Evolutionary conservation across 1,139 yeast genomes (phyloP).

Genomic region (Kurtzmaniella quercitrusa): DNA sequence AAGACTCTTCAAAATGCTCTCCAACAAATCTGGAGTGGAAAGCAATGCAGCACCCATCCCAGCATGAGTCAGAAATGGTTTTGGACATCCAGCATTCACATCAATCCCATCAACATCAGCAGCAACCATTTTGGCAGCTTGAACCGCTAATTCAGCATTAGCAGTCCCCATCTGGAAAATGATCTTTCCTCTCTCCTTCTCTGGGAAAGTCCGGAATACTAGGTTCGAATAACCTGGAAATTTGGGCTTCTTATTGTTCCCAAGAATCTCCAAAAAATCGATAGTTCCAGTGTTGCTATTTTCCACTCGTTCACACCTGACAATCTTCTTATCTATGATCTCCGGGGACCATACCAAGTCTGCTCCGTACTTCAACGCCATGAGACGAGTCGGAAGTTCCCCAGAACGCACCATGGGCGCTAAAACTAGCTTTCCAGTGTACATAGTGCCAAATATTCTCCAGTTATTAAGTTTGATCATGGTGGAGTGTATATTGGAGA

Average conservation of each 20-base stretch:
- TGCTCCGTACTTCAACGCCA: slow-evolving; percentile 80
- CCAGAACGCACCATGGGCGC: slow-evolving; percentile 98
- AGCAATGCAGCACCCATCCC: slow-evolving; percentile 98
- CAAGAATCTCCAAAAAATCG: slow-evolving; percentile 44
- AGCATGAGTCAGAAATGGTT: slow-evolving; percentile 78
- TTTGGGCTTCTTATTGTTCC: slow-evolving; percentile 25
- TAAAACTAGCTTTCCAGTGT: slow-evolving; percentile 69
- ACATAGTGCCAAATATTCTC: slow-evolving; percentile 15
- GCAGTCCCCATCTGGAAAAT: slow-evolving; percentile 92
- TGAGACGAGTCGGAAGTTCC: slow-evolving; percentile 81
- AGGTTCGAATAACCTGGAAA: slow-evolving; percentile 43
- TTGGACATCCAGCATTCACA: slow-evolving; percentile 95
- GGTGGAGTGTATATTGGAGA: not conserved
- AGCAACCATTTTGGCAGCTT: slow-evolving; percentile 78
- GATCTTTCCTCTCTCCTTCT: slow-evolving; percentile 55
- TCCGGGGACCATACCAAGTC: slow-evolving; percentile 97
- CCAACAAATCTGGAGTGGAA: slow-evolving; percentile 72
- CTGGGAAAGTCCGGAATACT: slow-evolving; percentile 71
- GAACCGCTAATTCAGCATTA: slow-evolving; percentile 75
- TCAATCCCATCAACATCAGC: slow-evolving; percentile 90
- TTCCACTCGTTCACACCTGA: slow-evolving; percentile 61
- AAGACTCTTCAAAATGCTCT: slow-evolving; percentile 58
- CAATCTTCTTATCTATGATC: slow-evolving; percentile 77
- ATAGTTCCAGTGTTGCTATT: slow-evolving; percentile 54
- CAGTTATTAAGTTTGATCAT: not conserved